These are phyloP conservation scores for Heterobasidion irregulare DNA, from an alignment of 1,284 basidiomycete genomes.

Conservation along the genomic window DNA sequence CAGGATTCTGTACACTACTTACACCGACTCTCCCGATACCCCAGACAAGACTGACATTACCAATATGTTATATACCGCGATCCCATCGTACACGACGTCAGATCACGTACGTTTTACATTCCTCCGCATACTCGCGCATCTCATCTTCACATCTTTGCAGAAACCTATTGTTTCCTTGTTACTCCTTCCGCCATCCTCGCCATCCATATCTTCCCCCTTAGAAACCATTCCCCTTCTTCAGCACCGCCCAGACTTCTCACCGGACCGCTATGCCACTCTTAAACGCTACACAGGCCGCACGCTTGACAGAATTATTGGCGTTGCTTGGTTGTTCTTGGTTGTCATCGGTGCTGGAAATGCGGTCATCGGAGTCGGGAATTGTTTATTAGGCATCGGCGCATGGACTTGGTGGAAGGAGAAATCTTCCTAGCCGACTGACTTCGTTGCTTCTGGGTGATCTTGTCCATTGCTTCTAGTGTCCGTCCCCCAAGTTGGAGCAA, in stretches of 20 bases:
- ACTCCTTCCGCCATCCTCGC: constrained; percentile 37
- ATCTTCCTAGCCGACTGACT: not conserved
- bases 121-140: constrained; percentile 1
- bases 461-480: not conserved
- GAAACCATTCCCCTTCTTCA: constrained; percentile 31
- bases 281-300: constrained; percentile 58
- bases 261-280: constrained; percentile 41
- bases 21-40: constrained; percentile 54
- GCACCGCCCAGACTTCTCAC: constrained; percentile 42
- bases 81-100: constrained; percentile 70
- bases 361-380: constrained; percentile 58
- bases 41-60: constrained; percentile 46
- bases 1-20: constrained; percentile 81
- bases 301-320: constrained; percentile 68
- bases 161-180: constrained; percentile 66
- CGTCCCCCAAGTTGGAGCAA: not conserved
- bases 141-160: constrained; percentile 21
- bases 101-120: constrained; percentile 47
- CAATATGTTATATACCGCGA: constrained; percentile 65
- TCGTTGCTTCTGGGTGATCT: not conserved
- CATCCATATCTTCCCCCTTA: constrained; percentile 8
- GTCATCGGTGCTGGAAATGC: constrained; percentile 71
- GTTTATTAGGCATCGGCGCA: constrained; percentile 34
- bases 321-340: constrained; percentile 66
- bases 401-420: constrained; percentile 24